Evolutionary conservation across 2,329 filamentous ascomycete species (phyloP), one percentile per base, ranked within the genome.

Genomic region (Plenodomus tracheiphilus): DNA sequence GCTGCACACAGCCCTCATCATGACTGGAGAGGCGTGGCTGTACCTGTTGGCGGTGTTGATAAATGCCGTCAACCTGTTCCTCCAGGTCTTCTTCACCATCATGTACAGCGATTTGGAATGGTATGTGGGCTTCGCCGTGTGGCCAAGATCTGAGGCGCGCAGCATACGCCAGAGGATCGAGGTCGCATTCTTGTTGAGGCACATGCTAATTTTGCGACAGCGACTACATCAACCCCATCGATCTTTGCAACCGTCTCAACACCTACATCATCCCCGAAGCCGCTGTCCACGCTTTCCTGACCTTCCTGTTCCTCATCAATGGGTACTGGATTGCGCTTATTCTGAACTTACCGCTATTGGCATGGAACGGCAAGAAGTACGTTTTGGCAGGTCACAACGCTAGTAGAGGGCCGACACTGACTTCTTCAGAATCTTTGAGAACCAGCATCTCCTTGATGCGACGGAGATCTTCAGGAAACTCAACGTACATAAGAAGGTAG

Each of bases 71-170:
- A 99, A 99, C 82, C 85, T 99, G 71, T 99, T 99, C 78, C 84
- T 99, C 49, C 95, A 99, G 81, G 94, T 99, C 68, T 99, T 99
- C 84, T 99, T 99, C 81, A 99, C 94, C 50, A 99, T 99, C 73
- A 99, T 99, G 95, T 99, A 97, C 80, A 96, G 91, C 77, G 94
- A 99, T 83, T 79, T 99, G 69, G 94, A 99, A 88, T 99, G 94
- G 92, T 96, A 80, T n/a, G n/a, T n/a, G n/a, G n/a, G n/a, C n/a
- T n/a, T n/a, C n/a, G n/a, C n/a, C 70, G 89, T 81, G 30, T n/a
- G n/a, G 41, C 10, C 8, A 15, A 22, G 25, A 21, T 36, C 28
- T 15, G 8, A 32, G 11, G 28, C 28, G 28, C 9, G 11, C 28
- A 4, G 4, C 11, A 32, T 32, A 11, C 28, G n/a, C 34, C 20